Base-by-base conservation (phyloP, 257 asterid genomes). In the Plantago major region DNA sequence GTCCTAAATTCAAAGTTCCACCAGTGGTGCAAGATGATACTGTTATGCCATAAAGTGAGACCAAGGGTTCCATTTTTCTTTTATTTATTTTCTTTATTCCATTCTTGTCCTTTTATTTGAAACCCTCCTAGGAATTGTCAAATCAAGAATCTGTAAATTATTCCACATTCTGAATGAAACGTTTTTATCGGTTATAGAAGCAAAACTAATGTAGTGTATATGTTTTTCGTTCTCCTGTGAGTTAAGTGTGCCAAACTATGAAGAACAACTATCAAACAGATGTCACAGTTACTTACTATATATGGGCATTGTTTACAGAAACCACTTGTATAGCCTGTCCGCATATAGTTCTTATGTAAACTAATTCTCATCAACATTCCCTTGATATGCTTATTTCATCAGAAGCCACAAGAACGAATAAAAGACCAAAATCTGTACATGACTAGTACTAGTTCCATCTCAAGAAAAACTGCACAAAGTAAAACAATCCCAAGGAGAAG, bases 1-100 rank as follows among this genome's bases (percentile, higher is more conserved):
- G 66, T 61, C 95, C 95, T 54, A 82, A 72, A 55, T 90, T 82
- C 84, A 84, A 79, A 76, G 54, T 80, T 56, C 95, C 89, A 19
- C 74, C 42, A 55, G 64, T 19, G 42, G 79, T 75, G 67, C 70
- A 64, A 58, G 77, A 74, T 30, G 88, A 75, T 65, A 82, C 93
- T 40, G 73, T 70, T 52, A 60, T 84, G 90, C 78, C 73, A 65
- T 86, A 28, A 72, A 38, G 40, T 33, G 40, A 33, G 40, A 33
- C 40, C 7, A 33, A 33, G 40, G 40, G 40, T 33, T 33, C 40
- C 40, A 33, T 33, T 61, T 62, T 33, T 43, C 40, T 37, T 48
- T n/a, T 18, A 47, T 17, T 12, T 10, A n/a, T n/a, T n/a, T n/a
- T n/a, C n/a, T n/a, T n/a, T n/a, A n/a, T n/a, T 42, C 26, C 47